Conservation (phyloP, 805 yeast genomes). For the Saturnispora zaruensis region DNA sequence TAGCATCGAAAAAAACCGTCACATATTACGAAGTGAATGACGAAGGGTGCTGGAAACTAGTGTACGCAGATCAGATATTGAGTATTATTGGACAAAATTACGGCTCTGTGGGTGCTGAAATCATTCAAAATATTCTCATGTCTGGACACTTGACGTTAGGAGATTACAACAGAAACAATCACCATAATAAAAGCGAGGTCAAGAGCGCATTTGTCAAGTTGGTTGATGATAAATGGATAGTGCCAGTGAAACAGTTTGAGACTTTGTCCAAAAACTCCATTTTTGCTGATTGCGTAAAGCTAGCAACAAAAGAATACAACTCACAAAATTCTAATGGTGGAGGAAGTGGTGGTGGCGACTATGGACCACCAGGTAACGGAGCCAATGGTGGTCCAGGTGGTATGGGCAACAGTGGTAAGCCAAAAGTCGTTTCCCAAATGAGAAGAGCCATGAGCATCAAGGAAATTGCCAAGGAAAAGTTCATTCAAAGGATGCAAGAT, state of each 20-base stretch:
- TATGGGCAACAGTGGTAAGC: conserved; percentile 4
- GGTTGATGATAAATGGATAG: conserved; percentile 41
- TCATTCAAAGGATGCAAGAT: conserved; percentile 9
- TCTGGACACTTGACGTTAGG: conserved; percentile 54
- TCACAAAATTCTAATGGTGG: not conserved
- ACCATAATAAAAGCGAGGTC: conserved; percentile 20
- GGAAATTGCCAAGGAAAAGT: conserved; percentile 37
- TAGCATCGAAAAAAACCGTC: conserved; percentile 9
- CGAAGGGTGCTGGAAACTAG: conserved; percentile 50
- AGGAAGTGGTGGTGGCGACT: not conserved
- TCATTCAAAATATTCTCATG: conserved; percentile 60
- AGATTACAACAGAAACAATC: conserved; percentile 37
- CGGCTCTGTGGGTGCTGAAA: conserved; percentile 41
- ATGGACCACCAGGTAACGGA: not conserved
- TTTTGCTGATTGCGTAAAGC: conserved; percentile 27
- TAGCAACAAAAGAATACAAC: conserved; percentile 23
- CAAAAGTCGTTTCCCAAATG: conserved; percentile 39
- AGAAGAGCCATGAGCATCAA: conserved; percentile 55
- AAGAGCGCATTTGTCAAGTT: conserved; percentile 36
- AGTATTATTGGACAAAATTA: conserved; percentile 38
- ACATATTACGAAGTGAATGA: conserved; percentile 51
- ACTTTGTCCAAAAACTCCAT: conserved; percentile 27
- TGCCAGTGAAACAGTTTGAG: conserved; percentile 34
- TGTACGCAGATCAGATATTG: conserved; percentile 74
- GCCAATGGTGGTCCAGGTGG: not conserved